These are phyloP conservation scores for Candida ulmi DNA, from an alignment of 805 yeast species.

Conservation along the genomic window DNA sequence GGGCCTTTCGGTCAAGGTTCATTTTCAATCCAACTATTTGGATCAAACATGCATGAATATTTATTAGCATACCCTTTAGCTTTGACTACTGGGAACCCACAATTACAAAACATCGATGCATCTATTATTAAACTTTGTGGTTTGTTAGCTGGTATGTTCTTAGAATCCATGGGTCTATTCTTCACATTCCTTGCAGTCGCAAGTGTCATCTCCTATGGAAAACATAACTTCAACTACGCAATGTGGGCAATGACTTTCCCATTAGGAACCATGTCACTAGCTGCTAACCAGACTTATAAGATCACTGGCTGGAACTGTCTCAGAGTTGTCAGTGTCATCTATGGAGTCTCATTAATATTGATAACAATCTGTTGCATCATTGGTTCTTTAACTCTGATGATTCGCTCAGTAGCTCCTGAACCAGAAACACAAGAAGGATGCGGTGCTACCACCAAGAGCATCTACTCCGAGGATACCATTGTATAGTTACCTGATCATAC, in stretches of 20 bases:
- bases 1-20: constrained; percentile 88
- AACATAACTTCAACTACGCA: constrained; percentile 38
- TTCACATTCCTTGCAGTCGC: constrained; percentile 40
- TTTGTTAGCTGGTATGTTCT: constrained; percentile 36
- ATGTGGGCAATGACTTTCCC: constrained; percentile 93
- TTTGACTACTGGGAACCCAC: constrained; percentile 10
- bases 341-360: constrained; percentile 45
- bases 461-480: neutral
- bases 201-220: constrained; percentile 28
- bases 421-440: too few species aligned
- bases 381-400: constrained; percentile 5
- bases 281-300: constrained; percentile 45
- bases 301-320: constrained; percentile 51
- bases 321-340: constrained; percentile 56
- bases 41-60: constrained; percentile 33
- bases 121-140: constrained; percentile 29
- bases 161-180: constrained; percentile 53
- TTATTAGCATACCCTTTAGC: constrained; percentile 6
- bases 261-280: constrained; percentile 71
- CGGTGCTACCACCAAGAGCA: neutral
- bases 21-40: constrained; percentile 55
- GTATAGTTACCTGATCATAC: neutral
- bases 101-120: constrained; percentile 20
- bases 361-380: constrained; percentile 18
- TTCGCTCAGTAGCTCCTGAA: neutral